Base-by-base conservation (phyloP, 2,329 filamentous ascomycete genomes). In the Xylariales sp. region DNA sequence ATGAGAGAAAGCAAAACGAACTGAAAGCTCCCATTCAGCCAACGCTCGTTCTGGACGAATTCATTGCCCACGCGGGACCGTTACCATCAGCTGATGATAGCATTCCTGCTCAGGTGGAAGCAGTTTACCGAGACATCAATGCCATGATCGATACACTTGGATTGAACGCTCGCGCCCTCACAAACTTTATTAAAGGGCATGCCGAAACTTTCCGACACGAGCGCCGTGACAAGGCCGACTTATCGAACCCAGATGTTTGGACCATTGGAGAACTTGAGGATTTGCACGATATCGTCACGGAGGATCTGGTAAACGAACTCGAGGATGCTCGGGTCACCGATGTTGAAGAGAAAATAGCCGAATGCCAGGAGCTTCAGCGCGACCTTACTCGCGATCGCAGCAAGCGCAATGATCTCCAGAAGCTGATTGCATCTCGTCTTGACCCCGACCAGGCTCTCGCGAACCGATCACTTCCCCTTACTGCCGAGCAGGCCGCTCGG, bases 101-200 rank as follows among this genome's bases (percentile, higher is more conserved):
- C 31, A 68, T 83, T 21, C 74, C 78, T 4, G 70, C 74, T 7
- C 79, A 83, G 48, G 78, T 81, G 16, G 80, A 84, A 52, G 74
- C 78, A 14, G 68, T 84, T 2, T 93, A 87, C 57, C 76, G 84
- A 30, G 87, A 91, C 52, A 86, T 91, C 56, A 91, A 93, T 59
- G 86, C 86, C 11, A 98, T 97, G 93, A 82, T 98, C 29, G 88
- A 96, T 52, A 91, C 87, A 0, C 67, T 97, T 28, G 91, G 91
- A 8, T 74, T 96, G 34, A 97, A 97, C 56, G 80, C 70, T 10
- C 70, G 76, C 13, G 80, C 86, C 5, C 76, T 91, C 25, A 69
- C 72, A 33, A 68, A 69, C 10, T 84, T 83, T 46, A 70, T 90
- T 29, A 71, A 76, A 39, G 87, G 83, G 6, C 85, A 94, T 49